These are phyloP conservation scores for Spergularia azorica DNA, from an alignment of 179 eudicot genomes.

Conservation along the genomic window DNA sequence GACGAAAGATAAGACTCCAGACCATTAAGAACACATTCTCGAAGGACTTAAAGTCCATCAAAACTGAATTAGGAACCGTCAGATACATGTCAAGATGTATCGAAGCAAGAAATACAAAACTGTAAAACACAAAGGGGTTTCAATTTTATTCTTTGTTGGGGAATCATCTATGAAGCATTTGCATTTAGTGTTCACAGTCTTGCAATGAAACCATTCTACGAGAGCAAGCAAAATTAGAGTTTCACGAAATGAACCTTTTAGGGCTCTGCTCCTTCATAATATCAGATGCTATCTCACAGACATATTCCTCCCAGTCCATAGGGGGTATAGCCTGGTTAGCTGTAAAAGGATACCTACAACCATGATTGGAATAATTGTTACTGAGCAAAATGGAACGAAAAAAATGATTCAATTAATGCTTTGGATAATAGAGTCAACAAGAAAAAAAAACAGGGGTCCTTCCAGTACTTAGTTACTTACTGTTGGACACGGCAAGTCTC, in stretches of 20 bases:
- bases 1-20: too few relatives aligned
- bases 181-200: too few relatives aligned
- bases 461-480: constrained; percentile 38
- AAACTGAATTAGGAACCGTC: too few relatives aligned
- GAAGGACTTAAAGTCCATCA: too few relatives aligned
- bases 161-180: too few relatives aligned
- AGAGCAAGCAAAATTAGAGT: neutral
- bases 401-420: constrained; percentile 9
- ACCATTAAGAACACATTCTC: too few relatives aligned
- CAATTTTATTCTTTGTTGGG: too few relatives aligned
- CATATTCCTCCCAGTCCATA: constrained; percentile 98
- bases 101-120: too few relatives aligned
- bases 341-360: constrained; percentile 79
- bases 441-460: too few relatives aligned
- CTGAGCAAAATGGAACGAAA: neutral
- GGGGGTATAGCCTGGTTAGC: constrained; percentile 72
- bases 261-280: constrained; percentile 98
- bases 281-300: constrained; percentile 83
- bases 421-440: too few relatives aligned
- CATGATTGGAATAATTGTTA: constrained; percentile 9
- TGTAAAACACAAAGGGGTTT: too few relatives aligned
- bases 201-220: neutral
- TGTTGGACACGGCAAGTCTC: constrained; percentile 97
- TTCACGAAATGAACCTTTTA: constrained; percentile 56
- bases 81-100: too few relatives aligned